Evolutionary conservation across 768 basidiomycete genomes (phyloP).

Genomic region (Chalciporus chontae): DNA sequence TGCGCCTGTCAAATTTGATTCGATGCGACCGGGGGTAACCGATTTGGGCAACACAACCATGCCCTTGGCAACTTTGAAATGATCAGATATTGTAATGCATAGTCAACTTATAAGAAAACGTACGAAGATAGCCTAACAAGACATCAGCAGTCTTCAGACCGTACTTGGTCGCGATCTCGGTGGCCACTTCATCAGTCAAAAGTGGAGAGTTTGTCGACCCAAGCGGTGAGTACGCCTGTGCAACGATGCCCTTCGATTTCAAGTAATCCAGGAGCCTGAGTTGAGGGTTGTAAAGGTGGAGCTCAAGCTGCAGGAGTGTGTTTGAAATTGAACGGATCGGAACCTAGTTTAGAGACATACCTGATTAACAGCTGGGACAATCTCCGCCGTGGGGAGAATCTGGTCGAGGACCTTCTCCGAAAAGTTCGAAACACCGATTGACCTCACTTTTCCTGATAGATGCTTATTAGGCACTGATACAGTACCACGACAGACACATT

Average conservation of each 20-base stretch:
- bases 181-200: conserved; percentile 56
- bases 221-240: conserved; percentile 81
- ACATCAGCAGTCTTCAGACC: conserved; percentile 52
- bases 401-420: conserved; percentile 65
- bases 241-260: conserved; percentile 60
- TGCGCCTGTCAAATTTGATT: conserved; percentile 53
- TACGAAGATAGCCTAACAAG: conserved; percentile 61
- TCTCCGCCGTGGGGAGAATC: conserved; percentile 61
- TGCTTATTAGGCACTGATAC: background rate
- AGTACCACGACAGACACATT: conserved; percentile 1
- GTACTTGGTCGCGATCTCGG: conserved; percentile 57
- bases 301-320: conserved; percentile 49
- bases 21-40: conserved; percentile 67
- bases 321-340: background rate
- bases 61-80: conserved; percentile 52
- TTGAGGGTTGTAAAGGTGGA: conserved; percentile 75
- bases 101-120: conserved; percentile 15
- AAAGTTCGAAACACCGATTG: conserved; percentile 78
- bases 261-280: conserved; percentile 63
- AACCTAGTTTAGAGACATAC: conserved; percentile 32
- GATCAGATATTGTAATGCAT: background rate
- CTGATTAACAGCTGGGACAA: conserved; percentile 74
- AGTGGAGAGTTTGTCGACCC: conserved; percentile 68
- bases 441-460: conserved; percentile 52
- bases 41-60: conserved; percentile 74